Evolutionary conservation across 2,329 filamentous ascomycete species (phyloP).

Genomic region (Epichloe sylvatica): DNA sequence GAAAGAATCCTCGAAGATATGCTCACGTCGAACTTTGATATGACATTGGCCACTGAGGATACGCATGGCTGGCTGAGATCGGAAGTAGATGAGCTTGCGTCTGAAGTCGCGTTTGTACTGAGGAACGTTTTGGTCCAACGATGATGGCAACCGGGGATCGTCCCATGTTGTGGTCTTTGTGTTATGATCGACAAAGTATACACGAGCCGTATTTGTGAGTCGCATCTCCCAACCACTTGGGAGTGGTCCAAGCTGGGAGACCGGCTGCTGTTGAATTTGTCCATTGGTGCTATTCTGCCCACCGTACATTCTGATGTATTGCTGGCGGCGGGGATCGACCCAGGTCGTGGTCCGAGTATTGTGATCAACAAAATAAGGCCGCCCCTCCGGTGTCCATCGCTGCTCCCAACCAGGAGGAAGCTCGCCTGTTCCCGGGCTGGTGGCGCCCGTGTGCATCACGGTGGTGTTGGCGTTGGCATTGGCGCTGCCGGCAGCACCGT

Average conservation of each 20-base stretch:
- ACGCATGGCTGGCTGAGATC: conserved; percentile 88
- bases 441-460: conserved; percentile 88
- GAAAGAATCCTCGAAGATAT: conserved; percentile 98
- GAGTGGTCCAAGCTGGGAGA: conserved; percentile 86
- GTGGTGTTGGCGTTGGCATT: conserved; percentile 41
- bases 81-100: conserved; percentile 97
- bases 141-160: conserved; percentile 86
- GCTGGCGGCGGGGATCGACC: conserved; percentile 93
- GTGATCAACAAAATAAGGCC: conserved; percentile 95
- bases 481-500: conserved; percentile 16
- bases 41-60: conserved; percentile 95
- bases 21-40: conserved; percentile 89
- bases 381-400: conserved; percentile 83
- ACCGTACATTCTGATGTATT: conserved; percentile 95
- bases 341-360: conserved; percentile 96
- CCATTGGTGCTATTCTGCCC: conserved; percentile 76
- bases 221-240: conserved; percentile 99
- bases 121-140: conserved; percentile 92
- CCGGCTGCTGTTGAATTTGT: conserved; percentile 89
- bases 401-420: conserved; percentile 95
- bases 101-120: conserved; percentile 99
- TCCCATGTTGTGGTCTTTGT: conserved; percentile 99
- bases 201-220: conserved; percentile 89
- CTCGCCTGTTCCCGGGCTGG: conserved; percentile 86
- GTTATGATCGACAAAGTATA: conserved; percentile 99